Conservation (phyloP, 2,329 filamentous ascomycete species). For the Phaeosphaeria sp. region DNA sequence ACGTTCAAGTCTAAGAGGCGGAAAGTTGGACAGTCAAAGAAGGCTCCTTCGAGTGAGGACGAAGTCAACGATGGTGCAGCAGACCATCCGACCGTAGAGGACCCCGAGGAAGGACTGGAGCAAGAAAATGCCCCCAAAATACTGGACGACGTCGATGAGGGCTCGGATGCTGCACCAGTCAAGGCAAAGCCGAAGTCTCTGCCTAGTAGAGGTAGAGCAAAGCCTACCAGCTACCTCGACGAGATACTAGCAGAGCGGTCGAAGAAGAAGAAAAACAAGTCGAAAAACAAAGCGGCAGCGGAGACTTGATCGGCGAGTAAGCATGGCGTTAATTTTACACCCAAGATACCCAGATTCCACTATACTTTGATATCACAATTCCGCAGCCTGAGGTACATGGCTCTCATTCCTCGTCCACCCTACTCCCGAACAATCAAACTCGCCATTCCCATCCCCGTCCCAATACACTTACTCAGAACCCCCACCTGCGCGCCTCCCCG, state of each 20-base stretch:
- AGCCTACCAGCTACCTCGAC: constrained; percentile 61
- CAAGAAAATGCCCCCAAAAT: neutral
- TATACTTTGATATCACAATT: neutral
- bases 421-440: constrained; percentile 59
- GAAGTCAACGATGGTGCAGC: constrained; percentile 8
- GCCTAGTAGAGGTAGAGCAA: constrained; percentile 32
- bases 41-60: constrained; percentile 10
- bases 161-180: constrained; percentile 13
- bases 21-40: constrained; percentile 28
- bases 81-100: neutral
- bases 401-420: neutral
- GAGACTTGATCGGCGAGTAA: neutral
- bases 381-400: too few relatives aligned
- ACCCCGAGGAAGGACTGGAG: neutral
- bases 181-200: constrained; percentile 14
- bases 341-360: neutral
- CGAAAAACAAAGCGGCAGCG: constrained; percentile 1
- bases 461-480: constrained; percentile 85
- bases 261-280: constrained; percentile 57
- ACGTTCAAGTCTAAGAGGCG: constrained; percentile 42
- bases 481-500: constrained; percentile 74
- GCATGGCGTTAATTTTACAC: neutral
- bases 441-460: constrained; percentile 61
- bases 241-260: constrained; percentile 58
- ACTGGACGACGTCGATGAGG: constrained; percentile 1